Conservation (phyloP, 345 rosid species). For the Eucalyptus tenuipes region DNA sequence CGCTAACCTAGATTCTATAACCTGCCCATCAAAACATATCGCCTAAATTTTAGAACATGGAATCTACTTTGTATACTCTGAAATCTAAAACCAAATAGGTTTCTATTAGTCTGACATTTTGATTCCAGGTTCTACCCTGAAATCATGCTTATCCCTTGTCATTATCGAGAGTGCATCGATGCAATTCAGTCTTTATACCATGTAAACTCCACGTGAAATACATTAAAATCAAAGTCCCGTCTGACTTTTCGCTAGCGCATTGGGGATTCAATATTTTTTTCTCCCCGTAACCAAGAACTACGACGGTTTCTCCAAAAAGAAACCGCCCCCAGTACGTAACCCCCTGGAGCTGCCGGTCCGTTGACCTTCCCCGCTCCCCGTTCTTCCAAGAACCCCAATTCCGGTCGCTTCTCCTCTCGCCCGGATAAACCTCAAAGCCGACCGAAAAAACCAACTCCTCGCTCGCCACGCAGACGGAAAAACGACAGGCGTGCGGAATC, state of each 20-base stretch:
- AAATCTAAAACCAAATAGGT: fast-evolving
- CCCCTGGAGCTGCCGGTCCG: not conserved
- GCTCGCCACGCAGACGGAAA: not conserved
- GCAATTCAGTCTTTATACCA: not conserved
- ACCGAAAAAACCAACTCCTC: not conserved
- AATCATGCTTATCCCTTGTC: not conserved
- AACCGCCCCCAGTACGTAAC: not conserved
- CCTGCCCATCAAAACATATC: fast-evolving
- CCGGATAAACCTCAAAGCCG: not conserved
- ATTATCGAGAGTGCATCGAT: not conserved
- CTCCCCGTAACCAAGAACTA: not conserved
- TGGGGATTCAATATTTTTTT: not conserved
- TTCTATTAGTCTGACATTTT: fast-evolving
- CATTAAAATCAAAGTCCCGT: not conserved
- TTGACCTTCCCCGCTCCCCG: not conserved
- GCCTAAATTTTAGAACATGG: no score
- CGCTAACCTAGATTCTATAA: fast-evolving
- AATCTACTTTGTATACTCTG: fast-evolving
- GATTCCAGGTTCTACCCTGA: fast-evolving
- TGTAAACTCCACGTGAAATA: not conserved
- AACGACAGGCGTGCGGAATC: not conserved
- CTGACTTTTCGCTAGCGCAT: not conserved
- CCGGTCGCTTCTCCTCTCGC: not conserved
- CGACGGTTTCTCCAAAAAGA: not conserved
- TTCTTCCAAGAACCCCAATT: not conserved